Evolutionary conservation across 768 basidiomycete genomes (phyloP).

Genomic region (Auricularia sp.): DNA sequence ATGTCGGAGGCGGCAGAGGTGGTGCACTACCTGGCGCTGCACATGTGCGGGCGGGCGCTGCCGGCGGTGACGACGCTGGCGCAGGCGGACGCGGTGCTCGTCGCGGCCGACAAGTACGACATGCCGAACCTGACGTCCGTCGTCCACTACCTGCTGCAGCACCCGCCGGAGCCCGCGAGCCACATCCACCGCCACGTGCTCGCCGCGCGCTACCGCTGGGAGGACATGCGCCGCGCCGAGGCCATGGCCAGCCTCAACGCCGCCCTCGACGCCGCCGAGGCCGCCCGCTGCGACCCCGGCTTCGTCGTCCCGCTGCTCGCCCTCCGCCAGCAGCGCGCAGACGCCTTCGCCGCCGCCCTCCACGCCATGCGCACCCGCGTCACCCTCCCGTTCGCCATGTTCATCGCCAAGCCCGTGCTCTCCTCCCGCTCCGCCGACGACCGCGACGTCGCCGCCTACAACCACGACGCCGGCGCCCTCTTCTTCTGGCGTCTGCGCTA

Average conservation of each 20-base stretch:
- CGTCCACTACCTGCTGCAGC: neutral
- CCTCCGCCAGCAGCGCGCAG: neutral
- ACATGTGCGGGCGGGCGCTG: neutral
- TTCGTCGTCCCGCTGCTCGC: neutral
- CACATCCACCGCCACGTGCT: neutral
- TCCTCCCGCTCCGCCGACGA: neutral
- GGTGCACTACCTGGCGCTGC: neutral
- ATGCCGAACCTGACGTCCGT: neutral
- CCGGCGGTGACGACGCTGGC: neutral
- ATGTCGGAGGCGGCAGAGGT: neutral
- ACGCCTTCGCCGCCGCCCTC: neutral
- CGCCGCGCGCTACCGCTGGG: neutral
- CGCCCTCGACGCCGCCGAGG: neutral
- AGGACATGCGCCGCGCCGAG: neutral
- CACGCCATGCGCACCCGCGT: constrained; percentile 1
- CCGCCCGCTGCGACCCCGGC: neutral
- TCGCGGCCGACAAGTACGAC: neutral
- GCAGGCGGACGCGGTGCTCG: neutral
- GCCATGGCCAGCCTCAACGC: neutral
- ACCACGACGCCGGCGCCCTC: neutral
- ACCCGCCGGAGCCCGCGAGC: neutral
- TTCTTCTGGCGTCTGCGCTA: neutral
- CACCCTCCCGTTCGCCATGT: neutral
- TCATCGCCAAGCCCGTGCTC: neutral
- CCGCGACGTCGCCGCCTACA: neutral